phyloP scores from a whole-genome alignment of 345 rosid genomes.

The Dipteronia sinensis region DNA sequence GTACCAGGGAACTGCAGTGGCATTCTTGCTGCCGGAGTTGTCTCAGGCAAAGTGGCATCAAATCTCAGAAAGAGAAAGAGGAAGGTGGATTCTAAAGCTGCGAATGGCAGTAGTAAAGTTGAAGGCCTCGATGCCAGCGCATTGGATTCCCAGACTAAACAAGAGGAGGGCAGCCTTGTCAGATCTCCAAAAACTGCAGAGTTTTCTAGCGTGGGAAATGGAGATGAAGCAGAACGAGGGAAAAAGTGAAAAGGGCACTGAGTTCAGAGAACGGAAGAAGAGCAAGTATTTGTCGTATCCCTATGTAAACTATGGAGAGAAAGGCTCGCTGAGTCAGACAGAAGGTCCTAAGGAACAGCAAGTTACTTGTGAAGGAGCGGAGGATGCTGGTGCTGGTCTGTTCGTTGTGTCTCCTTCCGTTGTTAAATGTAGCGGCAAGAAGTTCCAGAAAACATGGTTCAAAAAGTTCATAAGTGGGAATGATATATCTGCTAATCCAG shows the following conservation, averaged over 20 bases:
- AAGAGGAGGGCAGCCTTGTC: constrained; percentile 1
- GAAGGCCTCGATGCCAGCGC: constrained; percentile 26
- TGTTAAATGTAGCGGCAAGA: constrained; percentile 54
- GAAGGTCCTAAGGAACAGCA: constrained; percentile 26
- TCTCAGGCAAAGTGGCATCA: constrained; percentile 26
- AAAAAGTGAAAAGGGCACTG: constrained; percentile 37
- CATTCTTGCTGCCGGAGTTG: constrained; percentile 21
- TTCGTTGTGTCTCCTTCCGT: constrained; percentile 50
- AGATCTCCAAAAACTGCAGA: constrained; percentile 19
- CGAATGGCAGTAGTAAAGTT: constrained; percentile 20
- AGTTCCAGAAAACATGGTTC: constrained; percentile 59
- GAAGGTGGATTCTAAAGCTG: constrained; percentile 17
- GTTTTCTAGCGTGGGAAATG: constrained; percentile 19
- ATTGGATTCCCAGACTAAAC: constrained; percentile 17
- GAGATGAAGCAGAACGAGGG: constrained; percentile 11
- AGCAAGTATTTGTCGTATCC: constrained; percentile 77
- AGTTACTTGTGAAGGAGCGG: constrained; percentile 26
- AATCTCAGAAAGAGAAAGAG: constrained; percentile 40
- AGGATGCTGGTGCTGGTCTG: constrained; percentile 25
- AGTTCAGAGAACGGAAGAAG: constrained; percentile 60
- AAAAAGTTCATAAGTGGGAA: constrained; percentile 46
- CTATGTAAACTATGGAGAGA: constrained; percentile 48
- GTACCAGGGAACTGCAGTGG: constrained; percentile 8
- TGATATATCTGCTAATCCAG: constrained; percentile 40
- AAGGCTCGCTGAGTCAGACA: constrained; percentile 24